phyloP scores from a whole-genome alignment of 2,329 filamentous ascomycete species.

The Penicillium sp. region DNA sequence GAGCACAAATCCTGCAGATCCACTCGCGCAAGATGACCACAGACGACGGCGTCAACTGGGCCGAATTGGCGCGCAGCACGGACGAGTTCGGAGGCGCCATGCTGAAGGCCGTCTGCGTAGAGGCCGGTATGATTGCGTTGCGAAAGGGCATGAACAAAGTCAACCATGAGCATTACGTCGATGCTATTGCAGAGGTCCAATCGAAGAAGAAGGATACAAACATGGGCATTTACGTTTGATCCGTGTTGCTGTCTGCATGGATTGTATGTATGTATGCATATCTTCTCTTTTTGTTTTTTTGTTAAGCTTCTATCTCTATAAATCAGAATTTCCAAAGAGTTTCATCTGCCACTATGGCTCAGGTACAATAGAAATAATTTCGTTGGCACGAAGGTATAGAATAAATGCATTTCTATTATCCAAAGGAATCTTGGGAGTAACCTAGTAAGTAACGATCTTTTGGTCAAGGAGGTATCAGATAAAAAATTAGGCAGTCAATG shows the following conservation, averaged over 20 bases:
- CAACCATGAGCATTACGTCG: slow-evolving; percentile 96
- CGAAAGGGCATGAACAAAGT: slow-evolving; percentile 94
- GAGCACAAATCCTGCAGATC: slow-evolving; percentile 94
- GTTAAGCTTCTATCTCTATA: background rate
- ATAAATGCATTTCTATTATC: too few relatives aligned
- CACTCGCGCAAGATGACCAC: slow-evolving; percentile 98
- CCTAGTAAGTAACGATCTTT: too few relatives aligned
- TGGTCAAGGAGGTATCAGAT: too few relatives aligned
- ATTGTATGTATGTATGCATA: background rate
- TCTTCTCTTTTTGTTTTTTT: background rate
- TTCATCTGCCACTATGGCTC: background rate
- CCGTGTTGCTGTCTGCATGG: background rate
- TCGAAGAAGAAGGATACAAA: slow-evolving; percentile 80
- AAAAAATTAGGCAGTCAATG: background rate
- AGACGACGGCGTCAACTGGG: slow-evolving; percentile 90
- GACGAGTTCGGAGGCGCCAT: slow-evolving; percentile 98
- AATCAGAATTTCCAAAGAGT: background rate
- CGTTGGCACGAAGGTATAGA: too few relatives aligned
- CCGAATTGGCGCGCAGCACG: slow-evolving; percentile 89
- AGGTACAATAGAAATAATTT: too few relatives aligned
- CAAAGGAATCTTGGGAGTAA: background rate
- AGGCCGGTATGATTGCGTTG: slow-evolving; percentile 98
- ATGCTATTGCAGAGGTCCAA: slow-evolving; percentile 91
- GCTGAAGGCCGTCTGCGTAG: slow-evolving; percentile 97
- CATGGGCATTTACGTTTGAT: slow-evolving; percentile 43